Conservation (phyloP, 257 asterid species). For the Nicotiana tabacum region DNA sequence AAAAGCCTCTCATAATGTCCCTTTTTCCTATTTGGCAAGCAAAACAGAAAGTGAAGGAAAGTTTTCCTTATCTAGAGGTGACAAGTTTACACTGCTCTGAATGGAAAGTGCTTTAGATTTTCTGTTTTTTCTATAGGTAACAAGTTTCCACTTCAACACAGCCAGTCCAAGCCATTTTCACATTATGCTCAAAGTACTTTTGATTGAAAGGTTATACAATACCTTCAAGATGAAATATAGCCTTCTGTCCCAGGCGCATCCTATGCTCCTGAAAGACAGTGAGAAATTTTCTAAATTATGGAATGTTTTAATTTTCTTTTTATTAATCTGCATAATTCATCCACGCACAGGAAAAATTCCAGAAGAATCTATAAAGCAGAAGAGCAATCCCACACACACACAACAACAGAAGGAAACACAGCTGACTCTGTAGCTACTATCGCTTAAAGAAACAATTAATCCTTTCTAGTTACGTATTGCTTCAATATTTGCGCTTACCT, state of each 20-base stretch:
- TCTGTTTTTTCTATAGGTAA: neutral
- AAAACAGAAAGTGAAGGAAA: neutral
- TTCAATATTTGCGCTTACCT: neutral
- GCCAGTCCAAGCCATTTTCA: neutral
- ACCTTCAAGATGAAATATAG: slow-evolving; percentile 99
- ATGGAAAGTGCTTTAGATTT: no score
- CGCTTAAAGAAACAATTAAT: neutral
- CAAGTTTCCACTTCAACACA: neutral
- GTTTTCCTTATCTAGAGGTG: neutral
- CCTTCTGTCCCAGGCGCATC: slow-evolving; percentile 92
- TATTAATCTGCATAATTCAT: neutral
- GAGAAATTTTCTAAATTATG: neutral
- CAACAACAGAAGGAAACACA: neutral
- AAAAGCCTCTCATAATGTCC: neutral
- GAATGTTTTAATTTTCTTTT: neutral
- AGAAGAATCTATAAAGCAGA: neutral
- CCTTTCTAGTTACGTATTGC: neutral
- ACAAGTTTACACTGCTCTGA: neutral
- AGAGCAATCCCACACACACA: neutral
- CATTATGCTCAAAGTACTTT: neutral
- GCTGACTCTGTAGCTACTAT: neutral
- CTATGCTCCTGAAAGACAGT: slow-evolving; percentile 69
- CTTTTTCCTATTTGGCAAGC: neutral
- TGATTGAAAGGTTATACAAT: slow-evolving; percentile 12
- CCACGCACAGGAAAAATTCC: neutral